These are phyloP conservation scores for Adansonia gregorii DNA, from an alignment of 441 rosid genomes.

Conservation along the genomic window DNA sequence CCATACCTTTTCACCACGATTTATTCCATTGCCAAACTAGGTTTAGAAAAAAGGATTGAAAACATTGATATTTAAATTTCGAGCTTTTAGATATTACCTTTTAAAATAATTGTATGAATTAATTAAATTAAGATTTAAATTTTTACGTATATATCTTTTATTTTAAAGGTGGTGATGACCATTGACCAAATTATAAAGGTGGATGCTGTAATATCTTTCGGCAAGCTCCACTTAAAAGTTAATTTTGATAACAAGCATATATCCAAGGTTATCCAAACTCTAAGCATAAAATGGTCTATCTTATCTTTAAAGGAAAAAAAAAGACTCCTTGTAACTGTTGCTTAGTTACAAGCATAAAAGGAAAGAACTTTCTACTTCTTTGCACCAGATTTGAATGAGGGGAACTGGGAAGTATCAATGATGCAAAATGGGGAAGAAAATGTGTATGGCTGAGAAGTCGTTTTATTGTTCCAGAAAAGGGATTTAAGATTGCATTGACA, in stretches of 20 bases:
- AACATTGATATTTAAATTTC: too few relatives aligned
- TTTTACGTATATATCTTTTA: neutral
- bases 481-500: too few relatives aligned
- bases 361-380: neutral
- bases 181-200: neutral
- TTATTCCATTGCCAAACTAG: neutral
- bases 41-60: neutral
- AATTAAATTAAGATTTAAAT: neutral
- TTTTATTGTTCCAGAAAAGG: neutral
- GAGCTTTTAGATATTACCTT: too few relatives aligned
- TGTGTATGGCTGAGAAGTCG: neutral
- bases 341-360: too few relatives aligned
- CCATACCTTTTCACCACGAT: neutral
- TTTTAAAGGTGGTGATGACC: neutral
- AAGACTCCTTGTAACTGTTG: too few relatives aligned
- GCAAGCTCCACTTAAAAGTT: neutral
- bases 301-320: neutral
- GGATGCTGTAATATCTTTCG: slow-evolving; percentile 14
- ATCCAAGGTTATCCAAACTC: too few relatives aligned
- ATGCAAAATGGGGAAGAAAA: neutral
- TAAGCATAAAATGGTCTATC: neutral
- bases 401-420: neutral
- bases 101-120: too few relatives aligned
- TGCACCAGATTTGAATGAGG: neutral
- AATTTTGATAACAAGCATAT: neutral